Evolutionary conservation across 169 alveolate species (phyloP), one percentile per base, ranked within the genome.

Genomic region (Toxoplasma gondii): DNA sequence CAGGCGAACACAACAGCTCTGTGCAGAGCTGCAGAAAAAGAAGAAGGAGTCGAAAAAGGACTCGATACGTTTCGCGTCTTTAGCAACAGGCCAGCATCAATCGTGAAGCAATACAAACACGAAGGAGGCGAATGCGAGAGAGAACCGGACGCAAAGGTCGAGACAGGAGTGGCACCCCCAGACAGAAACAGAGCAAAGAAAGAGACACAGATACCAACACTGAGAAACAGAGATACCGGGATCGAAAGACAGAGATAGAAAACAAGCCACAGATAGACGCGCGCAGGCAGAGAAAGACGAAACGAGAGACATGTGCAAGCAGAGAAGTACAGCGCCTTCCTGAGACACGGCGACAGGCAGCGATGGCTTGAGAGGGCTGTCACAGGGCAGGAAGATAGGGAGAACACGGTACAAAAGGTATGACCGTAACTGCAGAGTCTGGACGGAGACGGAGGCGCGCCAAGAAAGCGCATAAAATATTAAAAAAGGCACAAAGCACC

Each of bases 21-120:
- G 27, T 24, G 64, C 90, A 82, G 34, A 82, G 90, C 90, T 82
- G 90, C 31, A 82, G 12, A 78, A 10, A 31, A 78, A 78, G 1
- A 7, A n/a, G 45, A 70, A 10, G 39, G 39, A 70, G 39, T 9
- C 83, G 83, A 9, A 7, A 10, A 10, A 64, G 34, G 36, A 22
- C 17, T 70, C 83, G 83, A 70, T 70, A 9, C 27, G 19, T 9
- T 9, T 12, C 19, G 67, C 67, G 67, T 53, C 19, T 12, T 12
- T 12, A 53, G 67, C 67, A 53, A 53, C 67, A 53, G 67, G 27
- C 67, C 27, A 53, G 67, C 67, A 9, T 9, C 9, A 19, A 53
- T 9, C 27, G 19, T 9, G 19, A 53, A 53, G 19, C 67, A 53
- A 53, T 53, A 9, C 27, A 53, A 9, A 53, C 67, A 19, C 67